Conservation (phyloP, 2,329 filamentous ascomycete species). For the Hymenotorrendiella dingleyae region DNA sequence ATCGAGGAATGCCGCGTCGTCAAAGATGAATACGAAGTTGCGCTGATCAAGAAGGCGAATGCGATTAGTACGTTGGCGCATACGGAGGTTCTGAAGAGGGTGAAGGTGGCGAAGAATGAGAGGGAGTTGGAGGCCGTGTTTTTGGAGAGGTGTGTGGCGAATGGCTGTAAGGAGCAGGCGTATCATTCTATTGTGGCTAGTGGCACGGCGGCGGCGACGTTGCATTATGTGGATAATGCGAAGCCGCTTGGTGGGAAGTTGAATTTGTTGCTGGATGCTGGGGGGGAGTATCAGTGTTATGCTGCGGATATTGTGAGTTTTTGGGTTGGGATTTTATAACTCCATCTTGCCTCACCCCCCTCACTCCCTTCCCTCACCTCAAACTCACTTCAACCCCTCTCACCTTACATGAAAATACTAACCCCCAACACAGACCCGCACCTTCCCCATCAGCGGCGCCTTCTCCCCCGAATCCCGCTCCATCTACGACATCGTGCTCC, state of each 20-base stretch:
- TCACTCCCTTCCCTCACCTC: background rate
- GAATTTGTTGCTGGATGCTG: constrained; percentile 79
- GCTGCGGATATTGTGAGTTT: constrained; percentile 56
- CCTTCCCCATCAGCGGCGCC: constrained; percentile 72
- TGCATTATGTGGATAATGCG: constrained; percentile 83
- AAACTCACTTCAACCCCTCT: background rate
- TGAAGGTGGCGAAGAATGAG: constrained; percentile 66
- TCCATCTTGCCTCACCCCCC: too few relatives aligned
- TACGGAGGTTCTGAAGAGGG: constrained; percentile 53
- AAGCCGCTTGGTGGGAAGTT: constrained; percentile 64
- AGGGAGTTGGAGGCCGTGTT: constrained; percentile 78
- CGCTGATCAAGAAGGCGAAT: constrained; percentile 67
- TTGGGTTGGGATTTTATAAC: too few relatives aligned
- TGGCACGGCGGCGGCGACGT: constrained; percentile 72
- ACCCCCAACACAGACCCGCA: constrained; percentile 61
- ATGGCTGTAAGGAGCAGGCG: constrained; percentile 74
- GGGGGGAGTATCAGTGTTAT: constrained; percentile 69
- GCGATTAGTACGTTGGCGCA: constrained; percentile 63
- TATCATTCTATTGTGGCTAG: constrained; percentile 83
- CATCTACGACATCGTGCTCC: constrained; percentile 77
- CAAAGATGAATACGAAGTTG: constrained; percentile 71
- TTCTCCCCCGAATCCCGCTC: constrained; percentile 64
- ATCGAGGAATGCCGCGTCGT: constrained; percentile 64
- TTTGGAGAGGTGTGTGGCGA: constrained; percentile 66
- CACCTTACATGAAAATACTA: background rate